Base-by-base conservation (phyloP, 192 early-diverging fungal species). In the Podila horticola region DNA sequence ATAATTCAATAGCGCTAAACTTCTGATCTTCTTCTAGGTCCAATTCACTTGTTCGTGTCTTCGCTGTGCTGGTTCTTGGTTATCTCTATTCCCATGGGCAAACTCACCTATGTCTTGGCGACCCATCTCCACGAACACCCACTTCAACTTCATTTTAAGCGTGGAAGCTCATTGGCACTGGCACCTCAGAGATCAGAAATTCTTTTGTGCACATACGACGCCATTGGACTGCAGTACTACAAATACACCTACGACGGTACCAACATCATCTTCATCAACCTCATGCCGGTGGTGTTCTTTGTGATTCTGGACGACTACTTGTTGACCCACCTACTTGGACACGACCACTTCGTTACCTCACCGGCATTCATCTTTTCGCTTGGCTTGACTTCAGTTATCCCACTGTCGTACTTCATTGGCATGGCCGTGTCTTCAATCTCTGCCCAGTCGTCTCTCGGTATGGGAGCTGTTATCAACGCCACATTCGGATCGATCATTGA, bases 401-500 rank as follows among this genome's bases (percentile, higher is more conserved):
- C 98, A 8, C 83, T 98, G 17, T 93, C 96, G 15, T 99, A 97
- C 82, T 96, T 98, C 83, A 98, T 99, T 83, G 98, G 98, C 13
- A 96, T 95, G 92, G 95, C 94, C 1, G 97, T 99, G 30, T 93
- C 94, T 28, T 95, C 94, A 19, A 97, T 99, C 82, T 97, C 96
- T 26, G 95, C 97, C 15, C 96, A 98, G 82, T 95, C 96, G 20
- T 93, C 92, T 41, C 84, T 97, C 64, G 98, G 95, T n/a, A 79
- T 99, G 74, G 98, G 96, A 22, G 94, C 96, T 0, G 97, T 97
- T 26, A 94, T 98, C 76, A 99, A 99, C 82, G 98, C 98, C 7
- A 97, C 98, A 1, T 99, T 99, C 76, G 98, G 97, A 60, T 93
- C 91, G 29, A 97, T 99, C 31, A 94, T 99, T 63, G 97, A 99